Evolutionary conservation across 73 alveolate species (phyloP), one percentile per base, ranked within the genome.

Genomic region (Paramecium caudatum): DNA sequence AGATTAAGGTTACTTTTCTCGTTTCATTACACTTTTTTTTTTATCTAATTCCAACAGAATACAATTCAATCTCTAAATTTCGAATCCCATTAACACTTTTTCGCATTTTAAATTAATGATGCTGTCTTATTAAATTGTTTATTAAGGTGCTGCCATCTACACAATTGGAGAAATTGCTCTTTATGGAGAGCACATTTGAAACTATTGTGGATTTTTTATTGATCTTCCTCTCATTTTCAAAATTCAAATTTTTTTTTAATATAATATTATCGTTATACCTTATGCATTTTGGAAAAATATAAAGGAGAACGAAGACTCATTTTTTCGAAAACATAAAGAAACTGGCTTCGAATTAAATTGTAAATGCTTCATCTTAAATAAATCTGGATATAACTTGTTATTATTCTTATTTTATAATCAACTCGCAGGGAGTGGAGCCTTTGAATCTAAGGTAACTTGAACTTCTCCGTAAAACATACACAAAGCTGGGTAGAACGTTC

Each of bases 31-130:
- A 12, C 19, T 74, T 74, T 43, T 74, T 39, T 45, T 74, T 17
- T 47, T 74, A 10, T 74, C 88, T 19, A 74, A 23, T 16, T 74
- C 88, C 16, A 74, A 34, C 19, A 74, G 15, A 21, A 74, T 68
- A 27, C 65, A 21, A 43, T 74, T 74, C 8, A 74, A 37, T 41
- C 88, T 37, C 32, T 74, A 74, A n/a, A 74, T 74, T 74, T 74
- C 88, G 8, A 74, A 74, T 74, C 88, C 88, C 88, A 74, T 74
- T 45, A 74, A 74, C 13, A 74, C 88, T 74, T 74, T 39, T 27
- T 43, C 65, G 33, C 32, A 25, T 36, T 65, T 65, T 33, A 65
- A 16, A 13, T 9, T 65, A 32, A 36, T 65, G 16, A 65, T 25
- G 17, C 49, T 36, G 17, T 30, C 49, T 12, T 36, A 65, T 25